A percentile compares a stretch with the other conserved stretches of the same genome.
Conservation (phyloP, 352 stramenopile species). For the Phytophthora macrochlamydospora region DNA sequence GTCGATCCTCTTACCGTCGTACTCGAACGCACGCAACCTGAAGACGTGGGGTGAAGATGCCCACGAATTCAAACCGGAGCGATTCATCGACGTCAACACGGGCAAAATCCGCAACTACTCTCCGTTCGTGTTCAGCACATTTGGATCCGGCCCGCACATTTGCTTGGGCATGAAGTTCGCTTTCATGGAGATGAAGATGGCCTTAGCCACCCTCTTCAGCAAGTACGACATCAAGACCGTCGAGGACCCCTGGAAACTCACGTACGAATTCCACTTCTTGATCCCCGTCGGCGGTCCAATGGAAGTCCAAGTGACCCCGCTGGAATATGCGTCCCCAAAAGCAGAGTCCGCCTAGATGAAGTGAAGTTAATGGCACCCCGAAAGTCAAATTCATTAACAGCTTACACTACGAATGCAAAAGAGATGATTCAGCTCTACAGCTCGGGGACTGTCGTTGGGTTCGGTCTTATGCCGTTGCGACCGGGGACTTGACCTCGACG, state of each 20-base stretch:
- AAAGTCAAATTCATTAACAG: not conserved
- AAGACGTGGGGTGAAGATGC: conserved; percentile 1
- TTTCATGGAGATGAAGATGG: conserved; percentile 55
- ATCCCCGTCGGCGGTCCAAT: conserved; percentile 34
- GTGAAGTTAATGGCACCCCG: not conserved
- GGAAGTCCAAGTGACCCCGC: conserved; percentile 5
- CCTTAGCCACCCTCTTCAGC: conserved; percentile 45
- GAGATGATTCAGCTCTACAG: conserved; percentile 1
- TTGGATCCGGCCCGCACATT: conserved; percentile 51
- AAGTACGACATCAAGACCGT: conserved; percentile 48
- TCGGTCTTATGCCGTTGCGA: conserved; percentile 5
- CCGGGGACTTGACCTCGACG: conserved; percentile 21
- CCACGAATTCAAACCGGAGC: conserved; percentile 1
- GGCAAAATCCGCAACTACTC: not conserved
- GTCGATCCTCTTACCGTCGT: not conserved
- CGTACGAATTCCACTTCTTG: conserved; percentile 46
- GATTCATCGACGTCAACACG: conserved; percentile 1
- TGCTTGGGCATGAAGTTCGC: conserved; percentile 55
- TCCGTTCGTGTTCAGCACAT: conserved; percentile 19
- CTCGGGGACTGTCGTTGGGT: not conserved
- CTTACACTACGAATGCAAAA: not conserved
- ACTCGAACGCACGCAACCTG: not conserved
- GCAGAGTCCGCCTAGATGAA: not conserved
- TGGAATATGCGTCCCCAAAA: not conserved
- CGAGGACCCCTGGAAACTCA: conserved; percentile 38